Base-by-base conservation (phyloP, 495 filamentous ascomycete species). In the Corynascus novoguineensis region DNA sequence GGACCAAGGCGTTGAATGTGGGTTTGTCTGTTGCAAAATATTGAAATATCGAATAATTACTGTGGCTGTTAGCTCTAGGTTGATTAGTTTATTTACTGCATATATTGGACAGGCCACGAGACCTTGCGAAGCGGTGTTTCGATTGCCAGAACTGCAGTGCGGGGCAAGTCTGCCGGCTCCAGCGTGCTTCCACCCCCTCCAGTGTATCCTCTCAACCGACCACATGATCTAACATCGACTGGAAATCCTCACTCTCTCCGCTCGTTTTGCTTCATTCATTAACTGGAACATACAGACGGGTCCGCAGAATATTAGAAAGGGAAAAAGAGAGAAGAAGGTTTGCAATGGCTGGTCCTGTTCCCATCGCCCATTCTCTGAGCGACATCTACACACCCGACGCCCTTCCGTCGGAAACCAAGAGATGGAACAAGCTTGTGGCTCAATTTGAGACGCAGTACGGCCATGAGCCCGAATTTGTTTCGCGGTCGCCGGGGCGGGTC, bases 401-500 rank as follows among this genome's bases (percentile, higher is more conserved):
- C 14, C 54, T 87, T 14, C 62, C 69, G 19, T 60, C 66, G 6
- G 85, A 92, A 61, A 75, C 65, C 38, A 68, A 72, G 49, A 79
- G 93, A 66, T 97, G 90, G 85, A 78, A 86, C 37, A 71, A 68
- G 24, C 81, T 98, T 15, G 71, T 91, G 28, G 72, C 76, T 34
- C 81, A 81, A 56, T 98, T 98, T 71, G 73, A 84, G 63, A 75
- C 83, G 57, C 73, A 67, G n/a, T 96, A 91, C 73, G 83, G 81
- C 56, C 77, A 81, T 37, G 75, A 71, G 12, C 84, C 92, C 3
- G 81, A 90, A 41, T 97, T 96, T 64, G 83, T 97, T 7, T 82
- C 93, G 1, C 83, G 93, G 46, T 95, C 90, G 56, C 93, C 93
- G 0, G 93, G 93, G 49, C 81, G 93, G 55, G 93, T 98, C 58